These are phyloP conservation scores for Zygosaccharomyces pseudobailii DNA, from an alignment of 1,139 yeast species.

Conservation along the genomic window DNA sequence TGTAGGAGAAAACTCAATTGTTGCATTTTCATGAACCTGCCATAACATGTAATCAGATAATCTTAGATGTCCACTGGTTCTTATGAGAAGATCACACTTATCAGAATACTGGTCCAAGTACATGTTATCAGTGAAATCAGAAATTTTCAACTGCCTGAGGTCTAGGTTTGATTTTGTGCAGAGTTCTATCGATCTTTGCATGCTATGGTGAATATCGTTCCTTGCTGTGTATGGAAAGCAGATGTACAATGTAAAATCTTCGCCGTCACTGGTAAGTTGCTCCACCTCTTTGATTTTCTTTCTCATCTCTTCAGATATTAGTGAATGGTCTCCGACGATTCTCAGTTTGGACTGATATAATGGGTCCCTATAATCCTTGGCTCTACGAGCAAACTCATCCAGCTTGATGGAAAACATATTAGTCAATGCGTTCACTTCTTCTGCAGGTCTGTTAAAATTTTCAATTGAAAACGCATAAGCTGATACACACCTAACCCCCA, in stretches of 20 bases:
- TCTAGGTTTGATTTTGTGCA: conserved; percentile 13
- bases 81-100: conserved; percentile 69
- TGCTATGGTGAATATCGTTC: conserved; percentile 76
- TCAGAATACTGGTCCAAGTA: conserved; percentile 60
- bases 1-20: conserved; percentile 66
- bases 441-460: conserved; percentile 76
- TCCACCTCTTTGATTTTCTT: conserved; percentile 58
- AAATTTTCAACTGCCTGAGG: conserved; percentile 39
- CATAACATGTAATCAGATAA: conserved; percentile 86
- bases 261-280: conserved; percentile 49
- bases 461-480: conserved; percentile 97
- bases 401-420: conserved; percentile 68
- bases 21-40: conserved; percentile 64
- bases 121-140: conserved; percentile 45
- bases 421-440: conserved; percentile 81
- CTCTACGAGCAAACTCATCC: conserved; percentile 30
- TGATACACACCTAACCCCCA: conserved; percentile 76
- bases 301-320: conserved; percentile 65
- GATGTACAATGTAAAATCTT: conserved; percentile 58
- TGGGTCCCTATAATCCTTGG: conserved; percentile 46
- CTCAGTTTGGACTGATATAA: conserved; percentile 47
- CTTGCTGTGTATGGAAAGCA: conserved; percentile 95
- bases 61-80: conserved; percentile 84
- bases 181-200: conserved; percentile 43
- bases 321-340: conserved; percentile 64